Percentiles rank a stretch among this genome's conserved stretches.
phyloP scores from a whole-genome alignment of 306 rosid genomes.

The Dryas octopetala region DNA sequence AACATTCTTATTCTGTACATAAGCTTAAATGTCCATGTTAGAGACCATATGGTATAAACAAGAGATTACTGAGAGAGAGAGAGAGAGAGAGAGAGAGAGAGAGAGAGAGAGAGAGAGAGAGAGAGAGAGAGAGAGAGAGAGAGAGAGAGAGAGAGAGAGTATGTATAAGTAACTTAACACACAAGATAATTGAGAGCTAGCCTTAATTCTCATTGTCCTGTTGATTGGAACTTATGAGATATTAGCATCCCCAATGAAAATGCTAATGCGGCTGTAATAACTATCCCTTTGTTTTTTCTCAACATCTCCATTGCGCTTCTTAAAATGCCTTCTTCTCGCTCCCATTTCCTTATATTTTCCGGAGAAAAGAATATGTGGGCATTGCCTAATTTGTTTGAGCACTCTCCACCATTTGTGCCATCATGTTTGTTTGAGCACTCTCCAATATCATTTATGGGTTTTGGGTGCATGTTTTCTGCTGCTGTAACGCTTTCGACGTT shows the following conservation, averaged over 20 bases:
- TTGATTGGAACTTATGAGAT: slow-evolving; percentile 36
- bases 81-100: too few species aligned
- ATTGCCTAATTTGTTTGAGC: slow-evolving; percentile 4
- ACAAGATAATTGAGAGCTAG: slow-evolving; percentile 5
- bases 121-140: too few species aligned
- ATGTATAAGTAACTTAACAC: neutral
- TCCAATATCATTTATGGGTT: neutral
- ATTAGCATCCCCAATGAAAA: slow-evolving; percentile 55
- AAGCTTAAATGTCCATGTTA: neutral
- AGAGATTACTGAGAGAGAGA: neutral
- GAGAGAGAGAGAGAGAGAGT: too few species aligned
- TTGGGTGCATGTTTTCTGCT: neutral
- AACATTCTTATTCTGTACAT: neutral
- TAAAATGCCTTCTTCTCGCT: slow-evolving; percentile 33
- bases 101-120: too few species aligned
- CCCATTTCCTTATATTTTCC: slow-evolving; percentile 40
- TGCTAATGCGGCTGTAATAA: slow-evolving; percentile 54
- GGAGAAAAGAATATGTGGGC: slow-evolving; percentile 17
- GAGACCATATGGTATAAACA: slow-evolving; percentile 5
- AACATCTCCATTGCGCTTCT: slow-evolving; percentile 32
- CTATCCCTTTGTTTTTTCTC: slow-evolving; percentile 47
- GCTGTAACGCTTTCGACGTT: neutral
- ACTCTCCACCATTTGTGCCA: slow-evolving; percentile 2
- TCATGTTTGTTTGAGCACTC: slow-evolving; percentile 9
- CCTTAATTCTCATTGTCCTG: slow-evolving; percentile 4